Evolutionary conservation across 1,284 basidiomycete genomes (phyloP).

Genomic region (Xerocomus nothofagi): DNA sequence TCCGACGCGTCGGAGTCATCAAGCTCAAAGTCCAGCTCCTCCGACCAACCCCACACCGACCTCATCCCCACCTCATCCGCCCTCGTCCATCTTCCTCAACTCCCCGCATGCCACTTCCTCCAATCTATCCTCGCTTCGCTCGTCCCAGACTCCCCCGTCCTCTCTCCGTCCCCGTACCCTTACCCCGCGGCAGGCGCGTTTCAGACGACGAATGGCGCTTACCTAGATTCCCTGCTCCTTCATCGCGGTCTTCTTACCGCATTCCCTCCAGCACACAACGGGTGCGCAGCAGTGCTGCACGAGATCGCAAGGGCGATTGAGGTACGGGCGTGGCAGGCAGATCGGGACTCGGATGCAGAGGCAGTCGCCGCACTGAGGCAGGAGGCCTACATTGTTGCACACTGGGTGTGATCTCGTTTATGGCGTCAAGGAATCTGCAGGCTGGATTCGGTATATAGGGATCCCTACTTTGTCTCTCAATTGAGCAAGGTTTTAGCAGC

Average conservation of each 20-base stretch:
- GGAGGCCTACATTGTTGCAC: slow-evolving; percentile 48
- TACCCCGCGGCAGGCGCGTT: slow-evolving; percentile 54
- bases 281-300: slow-evolving; percentile 60
- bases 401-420: slow-evolving; percentile 16
- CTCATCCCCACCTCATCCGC: slow-evolving; percentile 23
- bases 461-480: not conserved
- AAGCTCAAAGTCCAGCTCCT: slow-evolving; percentile 42
- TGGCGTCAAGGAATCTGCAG: slow-evolving; percentile 5
- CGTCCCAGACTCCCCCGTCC: slow-evolving; percentile 36
- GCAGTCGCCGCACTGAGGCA: slow-evolving; percentile 62
- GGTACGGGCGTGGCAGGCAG: slow-evolving; percentile 58
- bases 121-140: slow-evolving; percentile 51
- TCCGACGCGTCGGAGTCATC: slow-evolving; percentile 48
- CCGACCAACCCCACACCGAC: slow-evolving; percentile 33
- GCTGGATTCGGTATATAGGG: slow-evolving; percentile 6
- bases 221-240: slow-evolving; percentile 71
- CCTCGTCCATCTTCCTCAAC: slow-evolving; percentile 8
- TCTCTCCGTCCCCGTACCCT: slow-evolving; percentile 52
- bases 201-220: slow-evolving; percentile 67
- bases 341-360: slow-evolving; percentile 65
- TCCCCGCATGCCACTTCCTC: slow-evolving; percentile 55
- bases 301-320: slow-evolving; percentile 64
- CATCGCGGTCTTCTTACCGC: slow-evolving; percentile 66
- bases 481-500: not conserved
- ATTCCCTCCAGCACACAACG: slow-evolving; percentile 56